Conservation (phyloP, 2,329 filamentous ascomycete species). For the Alternaria viburni region DNA sequence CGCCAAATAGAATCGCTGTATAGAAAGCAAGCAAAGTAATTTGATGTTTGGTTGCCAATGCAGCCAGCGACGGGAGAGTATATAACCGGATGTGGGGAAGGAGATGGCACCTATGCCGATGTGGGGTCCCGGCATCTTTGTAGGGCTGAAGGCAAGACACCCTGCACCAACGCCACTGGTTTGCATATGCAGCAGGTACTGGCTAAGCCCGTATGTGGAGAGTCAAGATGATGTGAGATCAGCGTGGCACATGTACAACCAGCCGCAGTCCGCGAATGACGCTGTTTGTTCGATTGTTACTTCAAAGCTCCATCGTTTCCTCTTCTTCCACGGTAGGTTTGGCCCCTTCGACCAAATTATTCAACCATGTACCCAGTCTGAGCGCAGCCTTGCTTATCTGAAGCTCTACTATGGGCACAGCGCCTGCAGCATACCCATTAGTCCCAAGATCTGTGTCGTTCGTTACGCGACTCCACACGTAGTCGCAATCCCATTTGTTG, state of each 20-base stretch:
- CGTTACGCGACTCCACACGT: slow-evolving; percentile 44
- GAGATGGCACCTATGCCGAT: slow-evolving; percentile 11
- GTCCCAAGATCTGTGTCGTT: slow-evolving; percentile 44
- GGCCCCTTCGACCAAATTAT: slow-evolving; percentile 37
- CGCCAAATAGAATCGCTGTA: not conserved
- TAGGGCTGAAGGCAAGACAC: not conserved
- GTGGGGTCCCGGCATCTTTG: slow-evolving; percentile 34
- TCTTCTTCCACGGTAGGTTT: slow-evolving; percentile 7
- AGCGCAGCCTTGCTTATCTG: slow-evolving; percentile 52
- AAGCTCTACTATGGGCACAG: slow-evolving; percentile 49
- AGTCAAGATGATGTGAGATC: not conserved
- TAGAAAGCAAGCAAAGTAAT: not conserved
- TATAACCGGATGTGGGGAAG: slow-evolving; percentile 30
- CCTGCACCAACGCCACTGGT: not conserved
- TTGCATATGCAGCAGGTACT: not conserved
- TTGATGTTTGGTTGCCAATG: not conserved
- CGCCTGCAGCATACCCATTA: slow-evolving; percentile 47
- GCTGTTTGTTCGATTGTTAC: not conserved
- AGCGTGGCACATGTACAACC: not conserved
- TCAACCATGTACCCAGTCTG: slow-evolving; percentile 49
- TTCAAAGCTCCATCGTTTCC: slow-evolving; percentile 26
- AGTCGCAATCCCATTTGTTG: slow-evolving; percentile 50
- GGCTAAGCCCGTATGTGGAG: not conserved
- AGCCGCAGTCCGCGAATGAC: not conserved
- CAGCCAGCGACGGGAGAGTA: slow-evolving; percentile 7